Evolutionary conservation across 768 basidiomycete genomes (phyloP), one percentile per base, ranked within the genome.

Genomic region (Suillus brevipes): DNA sequence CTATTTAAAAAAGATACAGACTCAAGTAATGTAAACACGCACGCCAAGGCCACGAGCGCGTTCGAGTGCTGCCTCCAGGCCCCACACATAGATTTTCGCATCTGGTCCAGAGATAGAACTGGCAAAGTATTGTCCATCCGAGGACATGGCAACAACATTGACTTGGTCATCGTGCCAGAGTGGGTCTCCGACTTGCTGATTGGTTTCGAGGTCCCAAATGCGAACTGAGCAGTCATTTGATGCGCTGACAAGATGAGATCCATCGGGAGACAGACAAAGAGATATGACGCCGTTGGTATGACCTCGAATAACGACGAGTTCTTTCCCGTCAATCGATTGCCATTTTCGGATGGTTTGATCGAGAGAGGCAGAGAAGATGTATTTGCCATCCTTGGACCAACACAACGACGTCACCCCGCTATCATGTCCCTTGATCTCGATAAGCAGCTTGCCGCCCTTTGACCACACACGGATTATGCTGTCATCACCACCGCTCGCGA

Each of bases 151-250:
- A 50, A 50, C 13, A 6, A 28, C 1, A 7, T 36, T 6, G 0
- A 97, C 85, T 75, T 92, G 90, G 69, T 92, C 91, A 8, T 84
- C 87, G 73, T 97, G 95, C 0, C 94, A 93, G 64, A 83, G 75
- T 3, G 84, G 72, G 1, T 82, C 81, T 34, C 61, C 61, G 2
- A 62, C 13, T 58, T 36, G 52, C 38, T 37, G 52, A 37, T 62
- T 37, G 2, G 52, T 58, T 16, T 36, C 7, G 14, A 56, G 47
- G 13, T 62, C 53, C 61, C 61, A 62, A 25, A 62, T 58, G 38
- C 38, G 37, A 18, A 58, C 16, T 28, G 38, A 40, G 25, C 8
- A 18, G 38, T 58, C 53, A 6, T 3, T 0, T 36, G 34, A 55
- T n/a, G 53, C 28, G 1, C 50, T 52, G 28, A 52, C 20, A 13